Base-by-base conservation (phyloP, 1,139 yeast species). In the Geotrichum macrosporum region DNA sequence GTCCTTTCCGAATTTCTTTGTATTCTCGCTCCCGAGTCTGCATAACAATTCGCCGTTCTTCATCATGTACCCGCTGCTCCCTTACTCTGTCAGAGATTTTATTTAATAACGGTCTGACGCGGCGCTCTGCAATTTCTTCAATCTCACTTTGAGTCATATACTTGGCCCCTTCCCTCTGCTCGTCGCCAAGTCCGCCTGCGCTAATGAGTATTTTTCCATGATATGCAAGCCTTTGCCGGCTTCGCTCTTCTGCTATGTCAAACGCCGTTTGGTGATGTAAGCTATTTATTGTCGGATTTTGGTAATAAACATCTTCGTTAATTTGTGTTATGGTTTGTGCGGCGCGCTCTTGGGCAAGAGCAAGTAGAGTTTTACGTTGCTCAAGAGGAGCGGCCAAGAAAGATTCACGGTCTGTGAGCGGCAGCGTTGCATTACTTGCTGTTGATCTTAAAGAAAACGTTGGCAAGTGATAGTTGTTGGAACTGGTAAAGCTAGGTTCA, bases 21-120 rank as follows among this genome's bases (percentile, higher is more conserved):
- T 61, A 68, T 67, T 57, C 62, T 63, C 55, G 65, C 71, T 61
- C 70, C 61, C 55, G 68, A 62, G 55, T 71, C 54, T 78, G 77
- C 53, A 73, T 75, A 47, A 71, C 73, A 58, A 70, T 67, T 48
- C 72, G 70, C 59, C 76, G 77, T 57, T 73, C 78, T 50, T 76
- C 76, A 64, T 88, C 96, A 39, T 72, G 68, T 44, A 75, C 76
- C 58, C 95, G 78, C 67, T 86, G 94, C 32, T 76, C 73, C 24
- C 70, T 73, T 15, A 94, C 94, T 63, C 84, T 81, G 43, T 73
- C 69, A 57, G 76, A 72, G 58, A 92, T 80, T 64, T 87, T 94
- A 42, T 72, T 73, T 61, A 92, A 70, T 13, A 89, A 92, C 5
- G 98, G 98, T 52, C 76, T 74, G 50, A 92, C 95, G 61, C 85